Evolutionary conservation across 495 filamentous ascomycete species (phyloP), one percentile per base, ranked within the genome.

Genomic region (Hypoxylon trugodes): DNA sequence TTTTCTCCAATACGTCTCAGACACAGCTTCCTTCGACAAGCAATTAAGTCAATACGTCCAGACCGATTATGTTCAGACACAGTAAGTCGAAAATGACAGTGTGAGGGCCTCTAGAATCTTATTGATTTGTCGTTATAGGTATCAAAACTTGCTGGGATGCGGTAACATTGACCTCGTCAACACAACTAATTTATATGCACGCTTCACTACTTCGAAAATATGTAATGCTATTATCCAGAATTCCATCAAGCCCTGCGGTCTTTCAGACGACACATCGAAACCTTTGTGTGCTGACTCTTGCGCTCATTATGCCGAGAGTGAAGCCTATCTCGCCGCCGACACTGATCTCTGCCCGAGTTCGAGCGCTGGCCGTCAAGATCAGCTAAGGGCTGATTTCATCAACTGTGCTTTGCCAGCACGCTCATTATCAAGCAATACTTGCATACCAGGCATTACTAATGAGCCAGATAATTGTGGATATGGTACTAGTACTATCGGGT

Each of bases 211-310:
- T 43, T 94, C 90, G 66, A 87, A 93, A 72, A 84, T 99, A 63
- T 99, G 96, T 84, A 98, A 93, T 82, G 86, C 90, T 59, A 90
- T 99, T 73, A 85, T 99, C 51, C 96, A 98, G 75, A 92, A 92
- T 70, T 99, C 96, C 19, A 87, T 88, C 64, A 59, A 70, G n/a
- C 73, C 81, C 30, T 98, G 96, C 75, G 72, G 78, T 12, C 77
- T 96, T 28, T 84, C 88, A 1, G 70, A 77, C 4, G 74, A 80
- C 41, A 75, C 89, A 25, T 87, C 90, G 4, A 77, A 81, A 38
- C 95, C 96, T 3, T 80, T 98, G 25, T 99, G 96, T 77, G 94
- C 94, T 24, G 89, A 93, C 45, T 84, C 92, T 69, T 99, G 96
- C 76, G 91, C 92, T 41, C 78, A 90, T 76, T 90, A 87, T 76